Evolutionary conservation across 1,139 yeast genomes (phyloP).

Genomic region (Candida pseudoviswanathii): DNA sequence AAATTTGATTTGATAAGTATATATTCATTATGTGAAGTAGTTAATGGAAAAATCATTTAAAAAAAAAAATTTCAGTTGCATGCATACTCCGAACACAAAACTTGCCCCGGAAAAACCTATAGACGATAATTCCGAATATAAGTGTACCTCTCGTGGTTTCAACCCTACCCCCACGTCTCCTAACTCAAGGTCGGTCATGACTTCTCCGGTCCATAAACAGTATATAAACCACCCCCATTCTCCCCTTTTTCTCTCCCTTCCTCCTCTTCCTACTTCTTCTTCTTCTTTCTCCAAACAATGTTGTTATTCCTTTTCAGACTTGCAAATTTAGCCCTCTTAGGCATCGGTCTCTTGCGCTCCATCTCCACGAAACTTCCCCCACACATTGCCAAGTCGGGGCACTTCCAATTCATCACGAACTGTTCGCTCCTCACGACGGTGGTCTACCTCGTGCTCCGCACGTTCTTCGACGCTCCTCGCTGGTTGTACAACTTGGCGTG

Average conservation of each 20-base stretch:
- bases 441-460: slow-evolving; percentile 7
- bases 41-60: neutral
- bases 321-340: slow-evolving; percentile 7
- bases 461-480: slow-evolving; percentile 1
- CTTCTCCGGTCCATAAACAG: neutral
- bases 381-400: slow-evolving; percentile 53
- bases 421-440: slow-evolving; percentile 29
- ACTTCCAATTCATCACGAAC: slow-evolving; percentile 64
- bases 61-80: neutral
- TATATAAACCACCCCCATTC: neutral
- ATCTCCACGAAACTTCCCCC: slow-evolving; percentile 34
- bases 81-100: too few relatives aligned
- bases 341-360: slow-evolving; percentile 10
- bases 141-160: neutral
- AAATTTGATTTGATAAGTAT: neutral
- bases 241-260: too few relatives aligned
- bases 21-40: neutral
- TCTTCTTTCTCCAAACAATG: neutral
- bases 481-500: slow-evolving; percentile 17
- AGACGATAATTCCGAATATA: too few relatives aligned
- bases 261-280: neutral
- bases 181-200: neutral
- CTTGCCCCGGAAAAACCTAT: too few relatives aligned
- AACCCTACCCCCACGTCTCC: neutral
- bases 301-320: slow-evolving; percentile 6